Conservation (phyloP, 441 rosid species). For the Arabidopsis hybrid region DNA sequence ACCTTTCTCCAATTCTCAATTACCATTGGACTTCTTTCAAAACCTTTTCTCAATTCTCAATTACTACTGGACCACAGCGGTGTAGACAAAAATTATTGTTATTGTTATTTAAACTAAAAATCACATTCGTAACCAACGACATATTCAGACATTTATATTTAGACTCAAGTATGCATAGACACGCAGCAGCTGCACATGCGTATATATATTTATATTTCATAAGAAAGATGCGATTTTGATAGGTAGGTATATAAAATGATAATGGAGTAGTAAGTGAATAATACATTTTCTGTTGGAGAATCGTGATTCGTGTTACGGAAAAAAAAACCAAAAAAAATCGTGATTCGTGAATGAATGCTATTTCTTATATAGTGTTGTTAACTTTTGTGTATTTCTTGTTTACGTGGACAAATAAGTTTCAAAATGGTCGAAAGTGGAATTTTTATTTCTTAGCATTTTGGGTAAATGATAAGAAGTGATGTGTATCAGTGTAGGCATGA, state of each 20-base stretch:
- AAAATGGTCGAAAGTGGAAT: slow-evolving; percentile 24
- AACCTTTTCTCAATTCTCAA: no score
- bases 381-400: background rate
- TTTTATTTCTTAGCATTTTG: slow-evolving; percentile 9
- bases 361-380: background rate
- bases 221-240: slow-evolving; percentile 24
- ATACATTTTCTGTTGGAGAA: slow-evolving; percentile 21
- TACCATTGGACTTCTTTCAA: no score
- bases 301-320: no score
- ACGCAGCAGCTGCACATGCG: slow-evolving; percentile 29
- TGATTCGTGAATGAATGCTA: slow-evolving; percentile 10
- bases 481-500: no score
- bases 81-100: no score
- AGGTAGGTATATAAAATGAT: slow-evolving; percentile 5
- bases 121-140: slow-evolving; percentile 35
- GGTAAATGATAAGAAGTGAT: slow-evolving; percentile 41
- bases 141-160: slow-evolving; percentile 35
- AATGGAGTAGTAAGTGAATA: slow-evolving; percentile 11
- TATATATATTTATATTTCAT: background rate
- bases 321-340: no score
- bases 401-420: slow-evolving; percentile 15
- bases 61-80: no score
- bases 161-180: slow-evolving; percentile 36
- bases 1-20: no score
- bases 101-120: slow-evolving; percentile 20